A percentile compares a stretch with the other conserved stretches of the same genome.
phyloP scores from a whole-genome alignment of 2,329 filamentous ascomycete species.

The Juglanconis sp. region DNA sequence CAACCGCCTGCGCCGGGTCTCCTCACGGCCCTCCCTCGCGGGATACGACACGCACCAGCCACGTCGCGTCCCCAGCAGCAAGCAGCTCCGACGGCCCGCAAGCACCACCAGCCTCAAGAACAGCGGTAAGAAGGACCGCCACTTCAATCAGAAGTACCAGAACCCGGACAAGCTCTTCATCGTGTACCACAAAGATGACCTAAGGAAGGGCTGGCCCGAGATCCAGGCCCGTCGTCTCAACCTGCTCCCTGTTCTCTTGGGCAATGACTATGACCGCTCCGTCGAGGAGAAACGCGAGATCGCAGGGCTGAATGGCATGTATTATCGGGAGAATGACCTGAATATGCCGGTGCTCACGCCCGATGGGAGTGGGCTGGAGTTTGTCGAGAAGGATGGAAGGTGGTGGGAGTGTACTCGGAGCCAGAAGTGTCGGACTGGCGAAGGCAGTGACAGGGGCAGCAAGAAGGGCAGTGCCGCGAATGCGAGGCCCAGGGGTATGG shows the following conservation, averaged over 20 bases:
- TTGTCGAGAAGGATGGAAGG: constrained; percentile 11
- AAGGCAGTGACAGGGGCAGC: background rate
- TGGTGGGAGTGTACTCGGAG: constrained; percentile 15
- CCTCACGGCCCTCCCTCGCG: background rate
- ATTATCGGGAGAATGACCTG: constrained; percentile 19
- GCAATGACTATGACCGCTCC: constrained; percentile 14
- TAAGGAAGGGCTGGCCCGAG: constrained; percentile 13
- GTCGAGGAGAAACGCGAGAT: constrained; percentile 17
- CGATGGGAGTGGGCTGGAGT: constrained; percentile 15
- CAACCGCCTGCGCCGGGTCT: constrained; percentile 1
- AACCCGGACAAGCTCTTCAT: constrained; percentile 16
- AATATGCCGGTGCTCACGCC: constrained; percentile 18
- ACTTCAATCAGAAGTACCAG: constrained; percentile 19
- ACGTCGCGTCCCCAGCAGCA: background rate
- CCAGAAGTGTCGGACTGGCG: constrained; percentile 11
- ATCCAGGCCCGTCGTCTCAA: constrained; percentile 14
- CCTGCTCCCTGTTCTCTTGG: constrained; percentile 13
- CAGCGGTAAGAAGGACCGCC: constrained; percentile 7
- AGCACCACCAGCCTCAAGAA: background rate
- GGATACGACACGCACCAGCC: background rate
- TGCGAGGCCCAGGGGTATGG: constrained; percentile 13
- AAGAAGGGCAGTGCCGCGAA: background rate
- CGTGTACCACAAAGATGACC: constrained; percentile 17
- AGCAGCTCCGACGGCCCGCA: background rate
- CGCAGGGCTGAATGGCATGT: constrained; percentile 15